Conservation (phyloP, 225 moss, liverwort and hornwort species). For the Antitrichia curtipendula region DNA sequence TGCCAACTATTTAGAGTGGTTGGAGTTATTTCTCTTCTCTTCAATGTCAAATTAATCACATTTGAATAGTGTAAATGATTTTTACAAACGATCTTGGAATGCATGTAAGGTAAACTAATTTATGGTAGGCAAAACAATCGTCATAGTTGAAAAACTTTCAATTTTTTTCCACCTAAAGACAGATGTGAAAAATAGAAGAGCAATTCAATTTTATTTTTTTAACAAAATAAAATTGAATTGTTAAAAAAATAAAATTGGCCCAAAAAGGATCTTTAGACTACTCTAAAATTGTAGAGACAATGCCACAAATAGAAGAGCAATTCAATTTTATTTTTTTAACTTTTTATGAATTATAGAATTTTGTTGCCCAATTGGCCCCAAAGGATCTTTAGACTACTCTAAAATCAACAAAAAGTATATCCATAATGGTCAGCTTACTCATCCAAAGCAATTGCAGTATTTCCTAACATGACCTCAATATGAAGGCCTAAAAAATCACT, state of each 20-base stretch:
- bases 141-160: no score
- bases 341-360: neutral
- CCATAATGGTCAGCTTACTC: rapidly evolving
- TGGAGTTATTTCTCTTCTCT: rapidly evolving
- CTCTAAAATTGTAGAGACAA: no score
- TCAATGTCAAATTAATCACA: neutral
- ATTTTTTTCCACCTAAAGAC: no score
- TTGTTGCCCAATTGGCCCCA: neutral
- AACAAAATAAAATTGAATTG: no score
- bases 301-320: neutral
- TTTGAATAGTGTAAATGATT: neutral
- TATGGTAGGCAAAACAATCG: neutral
- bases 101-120: neutral
- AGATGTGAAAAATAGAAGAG: neutral
- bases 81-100: neutral
- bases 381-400: neutral
- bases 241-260: no score
- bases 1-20: neutral
- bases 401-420: neutral
- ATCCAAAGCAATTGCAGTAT: neutral
- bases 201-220: neutral
- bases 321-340: neutral
- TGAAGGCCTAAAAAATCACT: rapidly evolving
- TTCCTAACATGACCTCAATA: rapidly evolving
- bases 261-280: no score